phyloP scores from a whole-genome alignment of 73 alveolate species.

The Tetrahymena thermophila region DNA sequence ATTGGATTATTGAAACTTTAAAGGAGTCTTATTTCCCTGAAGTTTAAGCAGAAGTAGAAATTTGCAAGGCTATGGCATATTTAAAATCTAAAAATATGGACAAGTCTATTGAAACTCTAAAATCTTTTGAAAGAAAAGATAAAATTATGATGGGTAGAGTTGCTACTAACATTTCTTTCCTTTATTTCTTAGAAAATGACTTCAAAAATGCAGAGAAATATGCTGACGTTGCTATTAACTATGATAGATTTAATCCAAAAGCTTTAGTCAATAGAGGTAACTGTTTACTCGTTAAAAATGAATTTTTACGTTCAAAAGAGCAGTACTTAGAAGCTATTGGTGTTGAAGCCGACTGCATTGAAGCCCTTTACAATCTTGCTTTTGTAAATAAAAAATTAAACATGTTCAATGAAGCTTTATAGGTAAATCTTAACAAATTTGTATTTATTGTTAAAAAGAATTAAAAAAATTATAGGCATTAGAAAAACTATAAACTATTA shows the following conservation, averaged over 20 bases:
- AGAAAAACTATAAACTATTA: conserved; percentile 97
- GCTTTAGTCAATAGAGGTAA: conserved; percentile 99
- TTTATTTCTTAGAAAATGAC: conserved; percentile 96
- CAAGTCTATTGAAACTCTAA: conserved; percentile 88
- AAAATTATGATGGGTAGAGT: conserved; percentile 97
- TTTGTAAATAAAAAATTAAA: conserved; percentile 68
- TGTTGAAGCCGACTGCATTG: conserved; percentile 99
- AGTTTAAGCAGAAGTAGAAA: conserved; percentile 93
- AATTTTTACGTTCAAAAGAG: conserved; percentile 96
- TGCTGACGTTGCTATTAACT: conserved; percentile 98
- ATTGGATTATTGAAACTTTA: conserved; percentile 85
- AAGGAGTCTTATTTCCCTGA: conserved; percentile 87
- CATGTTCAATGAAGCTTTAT: conserved; percentile 24
- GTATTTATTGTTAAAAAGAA: neutral
- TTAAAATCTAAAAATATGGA: conserved; percentile 91
- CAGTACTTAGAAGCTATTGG: conserved; percentile 99
- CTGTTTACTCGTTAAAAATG: conserved; percentile 95
- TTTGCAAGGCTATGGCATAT: conserved; percentile 90
- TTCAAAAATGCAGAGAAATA: conserved; percentile 94
- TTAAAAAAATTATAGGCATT: conserved; percentile 76
- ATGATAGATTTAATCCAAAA: conserved; percentile 95
- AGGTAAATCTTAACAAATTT: neutral
- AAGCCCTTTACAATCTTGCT: conserved; percentile 99
- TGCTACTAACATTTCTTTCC: conserved; percentile 94
- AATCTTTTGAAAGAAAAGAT: conserved; percentile 96